Evolutionary conservation across 2,329 filamentous ascomycete genomes (phyloP), one percentile per base, ranked within the genome.

Genomic region (Pseudogymnoascus sp.): DNA sequence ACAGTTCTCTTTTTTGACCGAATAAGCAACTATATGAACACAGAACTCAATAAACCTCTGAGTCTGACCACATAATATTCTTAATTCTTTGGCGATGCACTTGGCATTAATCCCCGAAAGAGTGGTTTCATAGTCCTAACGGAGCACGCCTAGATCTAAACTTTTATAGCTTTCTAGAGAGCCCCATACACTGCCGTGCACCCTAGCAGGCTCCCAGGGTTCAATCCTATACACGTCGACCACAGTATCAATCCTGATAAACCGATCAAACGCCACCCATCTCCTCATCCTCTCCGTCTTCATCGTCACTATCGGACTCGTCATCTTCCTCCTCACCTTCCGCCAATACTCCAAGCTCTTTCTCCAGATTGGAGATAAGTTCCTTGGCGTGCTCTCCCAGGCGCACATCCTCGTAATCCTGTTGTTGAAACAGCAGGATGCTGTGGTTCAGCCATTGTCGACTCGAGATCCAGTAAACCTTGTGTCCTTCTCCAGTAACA

Each of bases 331-430:
- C 84, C 28, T 81, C 83, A 35, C 80, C 81, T 19, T 80, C 83
- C 31, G 85, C 83, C 11, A 82, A 79, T 68, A 84, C 83, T 3
- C 87, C 87, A 2, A 93, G 78, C 70, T 86, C 86, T 64, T 82
- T 79, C 68, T 83, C 84, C 64, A 92, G 83, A 63, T 78, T 80
- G 42, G 79, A 78, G 47, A 91, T 77, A 50, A 96, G 79, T 77
- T 95, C 90, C 65, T 82, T 78, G 0, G 89, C 87, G 73, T 96
- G 91, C 65, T 89, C 86, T 61, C 86, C 86, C 26, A 96, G 78
- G 67, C 88, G 80, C 65, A 91, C 88, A 69, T 96, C 91, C 74
- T 96, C 93, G 73, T 97, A 97, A 62, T 93, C 87, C 69, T 95
- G 83, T 70, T 83, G 73, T 40, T 84, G 78, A 74, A 90, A 97